Conservation (phyloP, 768 basidiomycete species). For the Boletus subparvulus region DNA sequence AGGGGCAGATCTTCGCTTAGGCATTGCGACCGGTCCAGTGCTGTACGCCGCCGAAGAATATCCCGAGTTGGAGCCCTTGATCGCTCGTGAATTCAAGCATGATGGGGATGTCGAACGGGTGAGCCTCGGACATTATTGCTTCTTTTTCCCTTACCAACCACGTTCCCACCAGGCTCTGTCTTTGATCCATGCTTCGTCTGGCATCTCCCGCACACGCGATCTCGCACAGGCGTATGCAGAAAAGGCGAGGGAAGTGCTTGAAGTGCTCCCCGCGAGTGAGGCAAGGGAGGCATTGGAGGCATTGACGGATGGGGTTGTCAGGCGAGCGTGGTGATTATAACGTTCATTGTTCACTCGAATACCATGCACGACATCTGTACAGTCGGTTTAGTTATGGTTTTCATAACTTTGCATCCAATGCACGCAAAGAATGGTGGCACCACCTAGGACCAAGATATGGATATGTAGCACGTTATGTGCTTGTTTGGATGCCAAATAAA, state of each 20-base stretch:
- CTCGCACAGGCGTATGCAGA: conserved; percentile 76
- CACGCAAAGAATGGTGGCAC: no score
- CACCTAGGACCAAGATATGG: background rate
- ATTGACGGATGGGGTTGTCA: conserved; percentile 66
- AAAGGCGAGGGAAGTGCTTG: conserved; percentile 70
- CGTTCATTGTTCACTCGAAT: background rate
- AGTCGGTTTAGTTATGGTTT: no score
- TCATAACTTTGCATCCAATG: no score
- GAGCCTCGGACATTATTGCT: conserved; percentile 22
- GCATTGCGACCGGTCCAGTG: conserved; percentile 82
- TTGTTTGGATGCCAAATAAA: background rate
- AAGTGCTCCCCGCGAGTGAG: conserved; percentile 75
- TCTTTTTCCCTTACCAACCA: background rate
- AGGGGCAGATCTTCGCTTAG: conserved; percentile 79
- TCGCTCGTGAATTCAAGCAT: conserved; percentile 72
- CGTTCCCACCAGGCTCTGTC: conserved; percentile 56
- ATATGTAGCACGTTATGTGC: background rate
- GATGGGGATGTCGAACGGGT: conserved; percentile 82
- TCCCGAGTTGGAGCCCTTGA: conserved; percentile 71
- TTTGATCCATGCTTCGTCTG: conserved; percentile 58
- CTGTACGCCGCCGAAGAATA: conserved; percentile 87
- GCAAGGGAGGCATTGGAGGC: conserved; percentile 73
- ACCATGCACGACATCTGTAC: no score
- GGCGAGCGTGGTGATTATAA: conserved; percentile 47
- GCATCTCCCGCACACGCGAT: conserved; percentile 72